Base-by-base conservation (phyloP, 148 eudicot species). In the Amaranthus hypochondriacus region DNA sequence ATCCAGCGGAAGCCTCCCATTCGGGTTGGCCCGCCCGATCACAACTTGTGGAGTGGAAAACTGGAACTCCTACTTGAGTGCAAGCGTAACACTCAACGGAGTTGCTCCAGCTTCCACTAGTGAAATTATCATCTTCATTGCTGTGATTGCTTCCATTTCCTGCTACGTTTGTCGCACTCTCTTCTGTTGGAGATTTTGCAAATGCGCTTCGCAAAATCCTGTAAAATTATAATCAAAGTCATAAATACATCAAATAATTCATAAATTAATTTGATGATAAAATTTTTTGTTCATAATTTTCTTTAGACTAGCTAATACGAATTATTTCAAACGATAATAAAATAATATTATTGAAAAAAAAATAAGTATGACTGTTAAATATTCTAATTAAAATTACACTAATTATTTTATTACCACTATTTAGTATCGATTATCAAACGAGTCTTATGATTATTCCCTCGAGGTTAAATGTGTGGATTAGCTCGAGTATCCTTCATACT, bases 1-100 rank as follows among this genome's bases (percentile, higher is more conserved):
- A 92, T 43, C 97, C 97, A 14, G 97, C 97, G 0, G 83, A 85
- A 72, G 96, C 96, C 68, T 92, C 90, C 98, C 98, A 95, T 69
- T 92, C 87, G 54, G 92, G 90, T 46, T 84, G 90, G 81, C 86
- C 71, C 61, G 96, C 89, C 44, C 79, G 82, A 82, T 92, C 96
- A 69, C 98, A 95, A 78, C 93, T 85, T 2, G 97, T 95, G 71
- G 98, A 95, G 85, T 95, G 98, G 81, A 95, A 95, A 0, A 62
- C 96, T 2, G 98, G 98, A 8, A 87, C 83, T 0, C 97, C 98
- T 4, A 86, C 93, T 55, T 86, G 97, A 2, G 98, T 95, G 73
- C 98, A 95, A 4, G 96, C 97, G 71, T 92, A 90, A 80, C 98
- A 95, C 72, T 95, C 98, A 18, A 76, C 68, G 2, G 85, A 52